Conservation (phyloP, 805 yeast genomes). For the Scheffersomyces amazonensis region DNA sequence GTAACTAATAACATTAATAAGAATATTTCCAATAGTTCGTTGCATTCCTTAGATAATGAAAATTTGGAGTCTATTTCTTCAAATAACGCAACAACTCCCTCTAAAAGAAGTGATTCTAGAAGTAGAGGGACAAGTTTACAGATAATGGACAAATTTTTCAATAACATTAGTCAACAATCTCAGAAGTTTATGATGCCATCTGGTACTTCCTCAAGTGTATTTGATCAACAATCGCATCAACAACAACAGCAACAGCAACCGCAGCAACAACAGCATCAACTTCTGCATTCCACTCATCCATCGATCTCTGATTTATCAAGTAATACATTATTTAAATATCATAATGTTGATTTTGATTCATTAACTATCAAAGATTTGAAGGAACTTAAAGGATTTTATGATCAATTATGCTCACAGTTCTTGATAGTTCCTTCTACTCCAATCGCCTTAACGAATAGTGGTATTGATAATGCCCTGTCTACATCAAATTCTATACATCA, state of each 20-base stretch:
- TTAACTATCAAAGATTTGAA: constrained; percentile 34
- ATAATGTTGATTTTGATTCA: constrained; percentile 32
- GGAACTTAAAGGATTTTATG: constrained; percentile 31
- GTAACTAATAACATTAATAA: constrained; percentile 7
- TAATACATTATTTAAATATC: constrained; percentile 19
- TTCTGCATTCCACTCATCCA: not conserved
- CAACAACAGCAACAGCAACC: constrained; percentile 4
- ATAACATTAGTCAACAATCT: constrained; percentile 18
- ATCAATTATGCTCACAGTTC: constrained; percentile 27
- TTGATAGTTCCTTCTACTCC: too few relatives aligned
- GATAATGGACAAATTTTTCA: constrained; percentile 44
- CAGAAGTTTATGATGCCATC: not conserved
- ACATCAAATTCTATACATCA: not conserved
- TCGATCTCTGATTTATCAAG: not conserved
- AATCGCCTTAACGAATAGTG: not conserved
- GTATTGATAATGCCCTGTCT: not conserved
- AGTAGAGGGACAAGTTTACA: constrained; percentile 37
- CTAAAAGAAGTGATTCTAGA: constrained; percentile 14
- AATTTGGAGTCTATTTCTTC: constrained; percentile 1
- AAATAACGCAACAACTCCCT: constrained; percentile 2
- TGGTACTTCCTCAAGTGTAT: not conserved
- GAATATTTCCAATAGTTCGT: constrained; percentile 25
- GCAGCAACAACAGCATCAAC: constrained; percentile 4
- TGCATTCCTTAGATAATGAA: constrained; percentile 29
- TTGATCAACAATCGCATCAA: not conserved